Base-by-base conservation (phyloP, 257 asterid species). In the Sherardia arvensis region DNA sequence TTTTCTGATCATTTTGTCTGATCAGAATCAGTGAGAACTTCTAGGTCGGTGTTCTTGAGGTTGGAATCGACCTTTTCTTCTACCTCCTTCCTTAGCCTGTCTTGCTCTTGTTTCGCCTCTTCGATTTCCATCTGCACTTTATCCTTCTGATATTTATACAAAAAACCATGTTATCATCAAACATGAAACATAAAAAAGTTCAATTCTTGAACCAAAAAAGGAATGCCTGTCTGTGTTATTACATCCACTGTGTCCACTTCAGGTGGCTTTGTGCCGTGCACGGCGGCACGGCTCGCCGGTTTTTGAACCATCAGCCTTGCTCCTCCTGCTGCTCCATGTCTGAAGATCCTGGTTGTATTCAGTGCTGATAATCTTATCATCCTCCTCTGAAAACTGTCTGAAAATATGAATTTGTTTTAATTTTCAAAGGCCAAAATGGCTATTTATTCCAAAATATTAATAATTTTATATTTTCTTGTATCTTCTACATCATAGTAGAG, bases 211-310 rank as follows among this genome's bases (percentile, higher is more conserved):
- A 51, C 12, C 26, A 18, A 21, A 51, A n/a, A 51, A 51, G 12
- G 25, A 51, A 15, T 8, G 56, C 5, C 56, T 22, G 26, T 53
- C 3, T 4, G 12, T 3, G 58, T 22, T 8, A 7, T 51, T 27
- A 84, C 91, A 22, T 74, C 79, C 23, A 79, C 62, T 56, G 54
- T 28, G 25, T 73, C 82, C 14, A 83, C 80, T 53, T 67, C 30
- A 5, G 90, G 95, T 40, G 76, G 83, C 80, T 80, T 87, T 33
- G 81, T 57, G 32, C 95, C 90, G 30, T 84, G 92, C 59, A 84
- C 92, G 61, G 87, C 61, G 36, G 61, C 61, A 11, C 61, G 61
- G 22, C 72, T 79, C 40, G 82, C 61, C 30, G 87, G 82, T 73
- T 83, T 87, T 47, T 63, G 74, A 14, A 69, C 85, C 34, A 80